Evolutionary conservation across 2,329 filamentous ascomycete species (phyloP), one percentile per base, ranked within the genome.

Genomic region (Neonectria punicea): DNA sequence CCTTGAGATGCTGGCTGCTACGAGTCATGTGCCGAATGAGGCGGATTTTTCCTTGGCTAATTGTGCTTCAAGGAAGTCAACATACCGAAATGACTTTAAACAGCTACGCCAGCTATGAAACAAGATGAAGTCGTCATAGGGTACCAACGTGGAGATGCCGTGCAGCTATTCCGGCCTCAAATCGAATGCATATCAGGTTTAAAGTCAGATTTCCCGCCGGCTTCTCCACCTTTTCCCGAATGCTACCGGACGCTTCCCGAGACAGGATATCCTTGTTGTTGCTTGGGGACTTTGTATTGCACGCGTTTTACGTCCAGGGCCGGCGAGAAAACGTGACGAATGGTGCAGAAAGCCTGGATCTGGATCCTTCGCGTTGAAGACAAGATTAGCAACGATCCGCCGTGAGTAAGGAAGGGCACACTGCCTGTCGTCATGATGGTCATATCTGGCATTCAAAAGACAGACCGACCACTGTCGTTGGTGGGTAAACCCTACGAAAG

Each of bases 261-360:
- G 41, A 30, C 36, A 44, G 41, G 58, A 55, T 46, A 58, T 53
- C 61, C 54, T 54, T 49, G 54, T 34, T 6, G 30, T 10, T 39
- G 22, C 6, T 30, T n/a, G 41, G 53, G 28, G 28, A 49, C 6
- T 16, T 6, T 28, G n/a, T 50, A 10, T 46, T 20, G 22, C 50
- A n/a, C 30, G 46, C 44, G 46, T 51, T 53, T 56, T 32, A 25
- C 3, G 32, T n/a, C 53, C n/a, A 20, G 32, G 20, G 18, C n/a
- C 18, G 7, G n/a, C 18, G 46, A 25, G 49, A 14, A 58, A 30
- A 49, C 34, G 30, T 43, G 18, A n/a, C 18, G 32, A n/a, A 49
- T 47, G 22, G n/a, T 32, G 50, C 16, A 34, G 47, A 25, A 53
- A 14, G 41, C 16, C 13, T 47, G 41, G 41, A 53, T 34, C 41